Percentiles rank a stretch among this genome's conserved stretches.
phyloP scores from a whole-genome alignment of 805 yeast genomes.

The Schwanniomyces pseudopolymorphus region DNA sequence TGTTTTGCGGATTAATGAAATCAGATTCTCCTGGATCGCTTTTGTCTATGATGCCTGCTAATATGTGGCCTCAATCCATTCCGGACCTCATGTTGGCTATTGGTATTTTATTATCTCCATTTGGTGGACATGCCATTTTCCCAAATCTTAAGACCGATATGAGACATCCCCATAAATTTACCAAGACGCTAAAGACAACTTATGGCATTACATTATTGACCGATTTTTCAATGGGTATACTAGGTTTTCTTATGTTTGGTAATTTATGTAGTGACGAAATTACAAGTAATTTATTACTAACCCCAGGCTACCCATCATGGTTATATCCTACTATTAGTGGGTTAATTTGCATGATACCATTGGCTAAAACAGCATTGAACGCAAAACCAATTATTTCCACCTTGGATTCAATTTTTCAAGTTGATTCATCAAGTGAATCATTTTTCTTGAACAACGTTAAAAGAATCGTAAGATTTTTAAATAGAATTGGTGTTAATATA shows the following conservation, averaged over 20 bases:
- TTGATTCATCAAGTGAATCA: constrained; percentile 15
- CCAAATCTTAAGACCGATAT: constrained; percentile 76
- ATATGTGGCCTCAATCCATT: constrained; percentile 58
- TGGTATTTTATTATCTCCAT: constrained; percentile 73
- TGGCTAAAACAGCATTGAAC: constrained; percentile 81
- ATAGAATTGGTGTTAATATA: constrained; percentile 48
- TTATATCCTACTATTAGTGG: constrained; percentile 53
- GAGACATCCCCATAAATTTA: constrained; percentile 64
- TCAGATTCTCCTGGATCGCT: constrained; percentile 72
- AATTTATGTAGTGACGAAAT: constrained; percentile 48
- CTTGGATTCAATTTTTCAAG: constrained; percentile 53
- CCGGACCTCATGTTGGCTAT: constrained; percentile 56
- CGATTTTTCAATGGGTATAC: constrained; percentile 61
- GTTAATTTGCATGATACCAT: constrained; percentile 76
- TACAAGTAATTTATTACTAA: constrained; percentile 46
- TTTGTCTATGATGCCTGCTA: constrained; percentile 59
- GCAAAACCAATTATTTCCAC: constrained; percentile 81
- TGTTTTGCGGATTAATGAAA: constrained; percentile 64
- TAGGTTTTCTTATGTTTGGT: constrained; percentile 67
- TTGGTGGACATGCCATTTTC: constrained; percentile 83
- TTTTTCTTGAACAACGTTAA: constrained; percentile 9
- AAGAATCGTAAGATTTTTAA: constrained; percentile 15
- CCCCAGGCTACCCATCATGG: constrained; percentile 50
- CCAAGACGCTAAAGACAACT: constrained; percentile 53
- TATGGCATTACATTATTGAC: constrained; percentile 60